Conservation (phyloP, 441 rosid species). For the Aleurites moluccanus region DNA sequence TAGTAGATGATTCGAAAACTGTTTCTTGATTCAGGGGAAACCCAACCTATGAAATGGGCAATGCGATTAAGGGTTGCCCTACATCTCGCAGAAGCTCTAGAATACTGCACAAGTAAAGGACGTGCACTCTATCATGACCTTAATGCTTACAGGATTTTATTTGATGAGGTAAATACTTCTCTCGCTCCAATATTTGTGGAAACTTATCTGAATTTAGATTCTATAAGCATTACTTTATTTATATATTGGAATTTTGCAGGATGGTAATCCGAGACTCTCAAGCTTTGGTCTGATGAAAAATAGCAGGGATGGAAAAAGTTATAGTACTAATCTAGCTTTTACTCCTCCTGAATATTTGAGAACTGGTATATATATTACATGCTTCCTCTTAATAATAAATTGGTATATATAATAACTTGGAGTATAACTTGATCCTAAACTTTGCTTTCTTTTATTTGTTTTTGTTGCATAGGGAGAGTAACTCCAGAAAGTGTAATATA, state of each 20-base stretch:
- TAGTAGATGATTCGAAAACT: background rate
- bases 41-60: conserved; percentile 93
- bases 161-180: conserved; percentile 66
- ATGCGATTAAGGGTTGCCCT: conserved; percentile 90
- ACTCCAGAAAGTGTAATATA: conserved; percentile 92
- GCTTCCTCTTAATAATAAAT: background rate
- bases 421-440: conserved; percentile 2
- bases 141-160: conserved; percentile 86
- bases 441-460: background rate
- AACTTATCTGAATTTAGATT: conserved; percentile 9
- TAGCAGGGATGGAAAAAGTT: conserved; percentile 93
- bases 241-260: conserved; percentile 44
- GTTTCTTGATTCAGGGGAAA: conserved; percentile 65
- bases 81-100: conserved; percentile 89
- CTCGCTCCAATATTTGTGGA: background rate
- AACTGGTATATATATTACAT: conserved; percentile 58
- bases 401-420: background rate
- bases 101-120: conserved; percentile 79
- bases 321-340: conserved; percentile 90
- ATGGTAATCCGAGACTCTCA: conserved; percentile 88
- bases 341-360: conserved; percentile 95
- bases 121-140: conserved; percentile 90
- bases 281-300: conserved; percentile 98
- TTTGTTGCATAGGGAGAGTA: conserved; percentile 58
- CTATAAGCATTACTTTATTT: conserved; percentile 18